Evolutionary conservation across 768 basidiomycete species (phyloP), one percentile per base, ranked within the genome.

Genomic region (Coprinopsis sp.): DNA sequence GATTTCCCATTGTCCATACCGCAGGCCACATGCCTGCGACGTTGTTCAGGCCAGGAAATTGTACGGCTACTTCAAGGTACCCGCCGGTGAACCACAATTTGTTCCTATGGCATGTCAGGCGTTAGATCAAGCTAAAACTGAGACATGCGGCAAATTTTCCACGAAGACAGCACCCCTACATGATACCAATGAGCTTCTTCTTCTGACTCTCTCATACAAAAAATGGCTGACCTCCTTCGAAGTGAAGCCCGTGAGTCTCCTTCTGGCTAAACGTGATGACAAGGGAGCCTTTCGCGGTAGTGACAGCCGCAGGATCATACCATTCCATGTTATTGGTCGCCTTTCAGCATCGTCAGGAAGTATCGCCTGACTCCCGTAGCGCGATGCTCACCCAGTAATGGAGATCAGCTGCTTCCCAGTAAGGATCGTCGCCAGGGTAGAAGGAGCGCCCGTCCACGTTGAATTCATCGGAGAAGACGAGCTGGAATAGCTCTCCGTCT

Each of bases 31-130:
- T 63, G 47, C 77, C 80, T 14, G 77, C 71, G 33, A 88, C 72
- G 53, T 81, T 78, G 55, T 74, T 78, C 30, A 70, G 61, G 14
- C 82, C 85, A 25, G 84, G 84, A 13, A 87, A 70, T 19, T 73
- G 71, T 18, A 82, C 79, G 11, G 69, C 72, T 3, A 71, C 64
- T 55, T 87, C 83, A 39, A 88, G 72, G 46, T 81, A 73, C 16
- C 89, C 89, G 12, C 84, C 85, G 16, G 85, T 87, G 63, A 90
- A 91, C 64, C 87, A 92, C 46, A 93, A 83, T 65, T 90, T 89
- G 62, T 90, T 91, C 84, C 76, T 76, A 37, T 7, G 37, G 13
- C 42, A 36, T 14, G 27, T 43, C 8, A 19, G 36, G 28, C 19
- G 40, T 28, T 37, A 2, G 18, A 19, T 27, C 14, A n/a, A 22